These are phyloP conservation scores for Yamadazyma songkhlaensis DNA, from an alignment of 1,139 yeast species.

Conservation along the genomic window DNA sequence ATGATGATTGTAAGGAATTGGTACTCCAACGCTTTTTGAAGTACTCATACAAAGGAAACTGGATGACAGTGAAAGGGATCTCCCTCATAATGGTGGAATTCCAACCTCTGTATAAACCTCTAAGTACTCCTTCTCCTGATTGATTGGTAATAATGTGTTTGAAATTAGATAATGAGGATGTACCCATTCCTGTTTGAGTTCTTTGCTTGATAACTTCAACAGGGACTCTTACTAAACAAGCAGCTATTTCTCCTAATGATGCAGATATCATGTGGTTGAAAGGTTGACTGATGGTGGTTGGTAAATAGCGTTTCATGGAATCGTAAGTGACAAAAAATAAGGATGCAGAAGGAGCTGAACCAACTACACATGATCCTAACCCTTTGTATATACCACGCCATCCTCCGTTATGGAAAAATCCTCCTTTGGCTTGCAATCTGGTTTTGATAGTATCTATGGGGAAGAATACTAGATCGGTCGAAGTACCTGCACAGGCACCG, in stretches of 20 bases:
- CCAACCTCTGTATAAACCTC: constrained; percentile 92
- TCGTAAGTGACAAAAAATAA: constrained; percentile 90
- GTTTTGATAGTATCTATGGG: constrained; percentile 96
- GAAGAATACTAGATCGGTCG: constrained; percentile 90
- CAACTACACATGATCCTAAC: constrained; percentile 88
- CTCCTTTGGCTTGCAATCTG: constrained; percentile 91
- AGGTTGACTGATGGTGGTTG: constrained; percentile 1
- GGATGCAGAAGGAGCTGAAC: constrained; percentile 93
- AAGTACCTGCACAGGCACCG: constrained; percentile 96
- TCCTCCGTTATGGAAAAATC: constrained; percentile 90
- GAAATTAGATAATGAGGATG: constrained; percentile 59
- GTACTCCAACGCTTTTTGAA: constrained; percentile 57
- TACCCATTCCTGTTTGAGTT: constrained; percentile 67
- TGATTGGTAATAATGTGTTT: constrained; percentile 53
- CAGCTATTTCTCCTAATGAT: constrained; percentile 86
- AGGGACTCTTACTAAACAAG: constrained; percentile 92
- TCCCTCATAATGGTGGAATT: constrained; percentile 88
- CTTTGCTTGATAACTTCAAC: constrained; percentile 95
- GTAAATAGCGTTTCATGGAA: constrained; percentile 49
- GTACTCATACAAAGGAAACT: constrained; percentile 88
- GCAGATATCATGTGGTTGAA: constrained; percentile 80
- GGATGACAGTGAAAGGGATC: constrained; percentile 92
- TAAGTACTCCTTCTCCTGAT: constrained; percentile 72
- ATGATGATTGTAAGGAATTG: constrained; percentile 38
- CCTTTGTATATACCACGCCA: constrained; percentile 90